phyloP scores from a whole-genome alignment of 2,329 filamentous ascomycete species.

The Diplodia mutila region DNA sequence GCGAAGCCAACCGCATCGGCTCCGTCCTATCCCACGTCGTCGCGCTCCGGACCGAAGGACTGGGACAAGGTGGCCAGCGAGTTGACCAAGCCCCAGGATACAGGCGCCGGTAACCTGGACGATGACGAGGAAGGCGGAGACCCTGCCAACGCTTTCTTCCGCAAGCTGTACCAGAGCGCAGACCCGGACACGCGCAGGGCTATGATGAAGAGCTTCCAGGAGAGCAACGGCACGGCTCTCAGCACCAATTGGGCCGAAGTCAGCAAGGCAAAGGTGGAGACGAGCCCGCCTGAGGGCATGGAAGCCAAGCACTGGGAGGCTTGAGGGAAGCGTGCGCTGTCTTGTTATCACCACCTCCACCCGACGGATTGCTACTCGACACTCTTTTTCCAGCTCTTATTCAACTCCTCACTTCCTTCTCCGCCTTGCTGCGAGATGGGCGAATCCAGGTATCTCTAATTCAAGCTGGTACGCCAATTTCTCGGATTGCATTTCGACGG shows the following conservation, averaged over 20 bases:
- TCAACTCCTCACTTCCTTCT: too few species aligned
- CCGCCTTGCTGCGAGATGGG: neutral
- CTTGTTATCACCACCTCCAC: too few species aligned
- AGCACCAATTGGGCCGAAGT: constrained; percentile 94
- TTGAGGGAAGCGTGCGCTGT: neutral
- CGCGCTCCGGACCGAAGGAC: constrained; percentile 79
- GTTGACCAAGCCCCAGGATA: constrained; percentile 39
- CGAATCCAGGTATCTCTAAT: too few species aligned
- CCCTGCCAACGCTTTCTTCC: constrained; percentile 81
- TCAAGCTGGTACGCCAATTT: neutral
- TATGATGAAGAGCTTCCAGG: constrained; percentile 96
- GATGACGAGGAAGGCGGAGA: constrained; percentile 51
- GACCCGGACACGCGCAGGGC: constrained; percentile 81
- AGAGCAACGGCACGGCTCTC: constrained; percentile 90
- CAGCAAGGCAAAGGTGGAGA: constrained; percentile 70
- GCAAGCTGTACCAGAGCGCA: constrained; percentile 78
- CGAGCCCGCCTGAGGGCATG: constrained; percentile 74
- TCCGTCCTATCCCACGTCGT: constrained; percentile 83
- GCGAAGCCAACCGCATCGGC: constrained; percentile 36
- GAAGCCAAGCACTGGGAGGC: constrained; percentile 67
- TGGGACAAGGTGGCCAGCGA: constrained; percentile 79
- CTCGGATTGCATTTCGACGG: constrained; percentile 24
- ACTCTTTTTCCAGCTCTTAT: too few species aligned
- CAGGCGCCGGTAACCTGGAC: constrained; percentile 31
- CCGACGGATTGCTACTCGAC: neutral